Evolutionary conservation across 768 basidiomycete genomes (phyloP).

Genomic region (Leccinum subgranulosum): DNA sequence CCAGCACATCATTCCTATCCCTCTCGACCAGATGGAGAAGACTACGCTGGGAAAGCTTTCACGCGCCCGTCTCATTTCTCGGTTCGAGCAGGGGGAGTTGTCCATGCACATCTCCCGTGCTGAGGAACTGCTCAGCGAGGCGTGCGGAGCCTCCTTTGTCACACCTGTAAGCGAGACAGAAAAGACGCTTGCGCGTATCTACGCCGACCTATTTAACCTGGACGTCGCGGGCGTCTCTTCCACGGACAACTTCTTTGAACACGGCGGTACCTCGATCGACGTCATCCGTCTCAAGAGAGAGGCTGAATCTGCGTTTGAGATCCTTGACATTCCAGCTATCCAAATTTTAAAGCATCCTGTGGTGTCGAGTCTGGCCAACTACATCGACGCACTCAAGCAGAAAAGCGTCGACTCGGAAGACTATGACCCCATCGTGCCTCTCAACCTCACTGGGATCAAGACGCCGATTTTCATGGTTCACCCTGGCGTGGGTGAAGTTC

Average conservation of each 20-base stretch:
- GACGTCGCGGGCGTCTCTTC: neutral
- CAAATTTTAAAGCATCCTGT: neutral
- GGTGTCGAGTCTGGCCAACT: neutral
- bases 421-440: neutral
- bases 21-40: neutral
- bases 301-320: neutral
- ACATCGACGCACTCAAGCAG: neutral
- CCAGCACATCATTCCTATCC: neutral
- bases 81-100: neutral
- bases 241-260: neutral
- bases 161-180: neutral
- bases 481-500: conserved; percentile 1
- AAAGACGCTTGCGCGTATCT: neutral
- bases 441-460: neutral
- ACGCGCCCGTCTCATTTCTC: neutral
- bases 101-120: neutral
- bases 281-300: neutral
- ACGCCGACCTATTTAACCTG: neutral
- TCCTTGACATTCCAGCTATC: neutral
- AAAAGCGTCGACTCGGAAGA: neutral
- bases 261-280: neutral
- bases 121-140: neutral
- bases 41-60: neutral
- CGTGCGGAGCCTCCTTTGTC: neutral
- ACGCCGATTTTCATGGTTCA: neutral